A percentile compares a stretch with the other conserved stretches of the same genome.
Evolutionary conservation across 1,284 basidiomycete species (phyloP).

Genomic region (Sparassis latifolia): DNA sequence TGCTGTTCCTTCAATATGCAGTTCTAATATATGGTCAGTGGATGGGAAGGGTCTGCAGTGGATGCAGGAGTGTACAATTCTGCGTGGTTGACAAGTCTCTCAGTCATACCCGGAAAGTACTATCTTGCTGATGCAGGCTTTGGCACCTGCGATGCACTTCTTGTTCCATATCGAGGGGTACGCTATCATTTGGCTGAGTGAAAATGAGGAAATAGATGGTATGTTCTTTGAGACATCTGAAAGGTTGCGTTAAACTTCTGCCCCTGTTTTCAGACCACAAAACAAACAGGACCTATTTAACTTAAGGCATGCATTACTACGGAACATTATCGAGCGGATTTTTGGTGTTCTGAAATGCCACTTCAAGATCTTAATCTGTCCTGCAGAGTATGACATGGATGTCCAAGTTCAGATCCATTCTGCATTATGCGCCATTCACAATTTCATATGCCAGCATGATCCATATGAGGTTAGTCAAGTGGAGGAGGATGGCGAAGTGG

Average conservation of each 20-base stretch:
- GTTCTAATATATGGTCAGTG: slow-evolving; percentile 28
- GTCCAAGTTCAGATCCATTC: slow-evolving; percentile 15
- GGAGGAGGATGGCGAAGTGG: not conserved
- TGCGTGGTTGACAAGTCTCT: not conserved
- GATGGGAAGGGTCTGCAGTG: slow-evolving; percentile 31
- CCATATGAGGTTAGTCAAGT: not conserved
- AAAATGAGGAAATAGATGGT: not conserved
- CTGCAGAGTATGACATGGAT: slow-evolving; percentile 11
- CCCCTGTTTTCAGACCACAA: slow-evolving; percentile 23
- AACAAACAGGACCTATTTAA: slow-evolving; percentile 36
- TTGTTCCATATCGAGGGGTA: slow-evolving; percentile 18
- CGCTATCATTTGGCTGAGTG: slow-evolving; percentile 17
- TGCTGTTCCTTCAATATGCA: slow-evolving; percentile 22
- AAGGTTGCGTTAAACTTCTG: too few species aligned
- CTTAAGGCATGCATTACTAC: slow-evolving; percentile 28
- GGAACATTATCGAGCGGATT: slow-evolving; percentile 34
- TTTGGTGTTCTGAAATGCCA: slow-evolving; percentile 35
- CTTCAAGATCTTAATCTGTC: slow-evolving; percentile 7
- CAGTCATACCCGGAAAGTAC: slow-evolving; percentile 15
- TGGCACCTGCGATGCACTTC: slow-evolving; percentile 22
- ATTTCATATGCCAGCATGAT: slow-evolving; percentile 2
- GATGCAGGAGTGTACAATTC: slow-evolving; percentile 26
- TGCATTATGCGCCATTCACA: slow-evolving; percentile 2
- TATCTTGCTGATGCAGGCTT: slow-evolving; percentile 37
- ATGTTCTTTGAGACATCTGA: too few species aligned